Conservation (phyloP, 1,284 basidiomycete genomes). For the Sparassis latifolia region DNA sequence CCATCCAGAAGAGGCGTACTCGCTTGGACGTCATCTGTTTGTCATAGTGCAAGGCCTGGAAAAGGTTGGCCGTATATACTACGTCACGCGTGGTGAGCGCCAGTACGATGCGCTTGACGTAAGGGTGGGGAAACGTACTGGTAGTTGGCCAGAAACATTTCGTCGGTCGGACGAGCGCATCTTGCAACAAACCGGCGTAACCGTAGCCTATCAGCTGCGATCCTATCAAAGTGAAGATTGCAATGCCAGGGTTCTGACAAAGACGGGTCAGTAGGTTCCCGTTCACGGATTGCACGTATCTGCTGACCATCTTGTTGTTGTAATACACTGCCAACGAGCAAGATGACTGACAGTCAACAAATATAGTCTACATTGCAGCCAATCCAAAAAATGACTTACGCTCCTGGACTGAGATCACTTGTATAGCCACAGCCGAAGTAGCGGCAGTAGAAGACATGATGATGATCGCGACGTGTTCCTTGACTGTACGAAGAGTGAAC, state of each 20-base stretch:
- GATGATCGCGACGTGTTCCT: constrained; percentile 29
- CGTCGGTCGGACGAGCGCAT: constrained; percentile 26
- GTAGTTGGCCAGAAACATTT: constrained; percentile 27
- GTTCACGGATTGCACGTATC: not conserved
- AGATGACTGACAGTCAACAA: not conserved
- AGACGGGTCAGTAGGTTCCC: not conserved
- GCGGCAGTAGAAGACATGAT: constrained; percentile 32
- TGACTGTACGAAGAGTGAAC: constrained; percentile 15
- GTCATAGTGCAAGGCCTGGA: constrained; percentile 28
- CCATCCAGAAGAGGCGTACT: constrained; percentile 26
- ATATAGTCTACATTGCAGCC: not conserved
- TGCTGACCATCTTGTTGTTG: constrained; percentile 20
- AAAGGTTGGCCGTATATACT: constrained; percentile 25
- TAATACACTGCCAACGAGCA: constrained; percentile 19
- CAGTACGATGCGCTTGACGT: not conserved
- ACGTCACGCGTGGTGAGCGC: not conserved
- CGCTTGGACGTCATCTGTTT: constrained; percentile 28
- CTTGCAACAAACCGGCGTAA: constrained; percentile 25
- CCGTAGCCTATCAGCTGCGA: constrained; percentile 27
- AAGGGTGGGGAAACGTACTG: constrained; percentile 14
- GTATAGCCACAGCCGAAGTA: constrained; percentile 29
- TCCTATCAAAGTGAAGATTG: constrained; percentile 27
- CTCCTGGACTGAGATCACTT: constrained; percentile 31
- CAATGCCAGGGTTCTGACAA: constrained; percentile 21
- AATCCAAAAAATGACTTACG: constrained; percentile 15